Base-by-base conservation (phyloP, 805 yeast species). In the Cyberlindnera euphorbiiphila region DNA sequence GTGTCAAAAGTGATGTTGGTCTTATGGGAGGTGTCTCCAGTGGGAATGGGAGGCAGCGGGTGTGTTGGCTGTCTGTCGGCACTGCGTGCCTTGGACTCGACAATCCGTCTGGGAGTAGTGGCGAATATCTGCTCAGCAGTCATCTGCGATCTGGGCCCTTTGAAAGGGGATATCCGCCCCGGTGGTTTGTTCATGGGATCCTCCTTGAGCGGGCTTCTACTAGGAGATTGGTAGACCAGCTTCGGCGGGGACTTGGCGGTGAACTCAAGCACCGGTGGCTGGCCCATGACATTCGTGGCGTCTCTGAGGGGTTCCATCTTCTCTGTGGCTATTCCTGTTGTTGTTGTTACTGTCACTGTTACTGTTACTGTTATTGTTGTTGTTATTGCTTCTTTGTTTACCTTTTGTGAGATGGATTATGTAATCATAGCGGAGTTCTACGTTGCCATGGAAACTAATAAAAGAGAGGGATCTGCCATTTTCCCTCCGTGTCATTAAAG, bases 31-130 rank as follows among this genome's bases (percentile, higher is more conserved):
- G 34, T 18, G 6, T 42, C 32, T 9, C 38, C 21, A 14, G 19
- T 41, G 11, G 11, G 24, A 21, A 11, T 21, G 8, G 27, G 39
- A 39, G 11, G 41, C 43, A 18, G 25, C 11, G 5, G 33, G 25
- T 20, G 15, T 13, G 23, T 18, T 18, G 37, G 39, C 3, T 29
- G 34, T 35, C 54, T 55, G 40, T 61, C 65, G 11, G 51, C 57
- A 29, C 64, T 62, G 19, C 53, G 59, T 4, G 59, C 47, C 49
- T 52, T 28, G 16, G 43, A 34, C 12, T 13, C 27, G 9, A 35
- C 30, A 17, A 60, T 29, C 32, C 65, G 48, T 21, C 47, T 52
- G 6, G 67, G 67, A 0, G 65, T 61, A 4, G 48, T 35, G 7
- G 55, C 51, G 22, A 46, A 50, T 7, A 51, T 45, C 32, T 47